Base-by-base conservation (phyloP, 768 basidiomycete species). In the Phlebiopsis flavidoalba region DNA sequence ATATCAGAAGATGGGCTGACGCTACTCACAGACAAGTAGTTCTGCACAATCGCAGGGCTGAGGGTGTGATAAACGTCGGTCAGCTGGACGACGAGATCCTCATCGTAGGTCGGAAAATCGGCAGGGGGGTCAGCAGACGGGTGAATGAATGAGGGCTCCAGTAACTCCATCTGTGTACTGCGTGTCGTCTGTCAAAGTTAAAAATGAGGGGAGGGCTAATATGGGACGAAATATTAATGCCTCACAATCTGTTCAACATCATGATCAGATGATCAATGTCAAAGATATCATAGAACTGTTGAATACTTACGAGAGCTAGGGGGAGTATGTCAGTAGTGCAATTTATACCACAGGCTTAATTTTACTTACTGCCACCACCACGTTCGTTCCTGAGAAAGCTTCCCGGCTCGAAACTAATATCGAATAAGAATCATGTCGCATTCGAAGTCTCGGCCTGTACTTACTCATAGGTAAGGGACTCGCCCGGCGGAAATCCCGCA, bases 401-500 rank as follows among this genome's bases (percentile, higher is more conserved):
- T 19, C 77, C 75, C 45, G 82, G 65, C 5, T 76, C 77, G 57
- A 78, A 82, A 52, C 68, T 75, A 62, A 15, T 11, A 21, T 8
- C 4, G 0, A 11, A 40, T 66, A 4, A 63, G 57, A 53, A 19
- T 14, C 21, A 21, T 10, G 11, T 1, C 1, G 22, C 24, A 56
- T 2, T 7, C 33, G 33, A 10, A 4, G 7, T 17, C 15, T 19
- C 5, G 11, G 5, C 22, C 19, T 15, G 6, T 17, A 58, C 57
- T 1, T 40, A 71, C 70, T 74, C 74, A 68, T 77, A 77, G 1
- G 70, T 72, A 61, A 80, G 71, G 58, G 75, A 76, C 64, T 74
- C 69, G 22, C 80, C 80, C 3, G 81, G 75, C n/a, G 82, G 81
- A 36, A n/a, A 83, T 83, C 10, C 79, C 78, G 63, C 83, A 83